Base-by-base conservation (phyloP, 2,329 filamentous ascomycete genomes). In the Ciborinia camelliae region DNA sequence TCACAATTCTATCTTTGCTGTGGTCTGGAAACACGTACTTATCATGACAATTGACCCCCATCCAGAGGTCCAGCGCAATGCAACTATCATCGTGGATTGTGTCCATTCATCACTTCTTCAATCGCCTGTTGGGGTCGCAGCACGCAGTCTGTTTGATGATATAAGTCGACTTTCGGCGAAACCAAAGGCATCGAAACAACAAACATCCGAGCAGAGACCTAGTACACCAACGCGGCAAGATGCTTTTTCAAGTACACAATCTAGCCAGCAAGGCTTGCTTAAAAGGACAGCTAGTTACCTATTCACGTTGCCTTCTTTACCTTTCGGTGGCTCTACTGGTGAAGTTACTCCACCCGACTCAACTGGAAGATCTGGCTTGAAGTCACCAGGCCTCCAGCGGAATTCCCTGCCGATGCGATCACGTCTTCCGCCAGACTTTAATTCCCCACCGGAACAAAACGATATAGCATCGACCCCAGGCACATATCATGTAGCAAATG, bases 31-130 rank as follows among this genome's bases (percentile, higher is more conserved):
- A 75, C 91, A 97, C 73, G 83, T 96, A 51, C 81, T 97, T 66
- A 91, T 96, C 68, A 83, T 98, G 76, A 94, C 92, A 52, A 91
- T 96, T 23, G 95, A 99, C 74, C 94, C 95, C 48, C 93, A 97
- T 74, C 92, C 94, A 1, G 94, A 98, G 74, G 91, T 98, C 41
- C 90, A 96, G 68, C 85, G 89, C 69, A 90, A 95, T 75, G 94
- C 92, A 12, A 88, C 87, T 7, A 82, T 89, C n/a, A 87, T 98
- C 52, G 86, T 96, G 37, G 95, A 99, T 76, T 91, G 90, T 72
- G 84, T 98, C 32, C 88, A 97, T 73, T 84, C 90, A 59, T 84
- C 87, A 0, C 81, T 99, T 15, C 79, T 97, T 7, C 85, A 89
- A 59, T 97, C 94, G 0, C 84, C 89, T 1, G 82, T 97, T 53